Conservation (phyloP, 176 grass and related monocot genomes). For the Carex myosuroides region DNA sequence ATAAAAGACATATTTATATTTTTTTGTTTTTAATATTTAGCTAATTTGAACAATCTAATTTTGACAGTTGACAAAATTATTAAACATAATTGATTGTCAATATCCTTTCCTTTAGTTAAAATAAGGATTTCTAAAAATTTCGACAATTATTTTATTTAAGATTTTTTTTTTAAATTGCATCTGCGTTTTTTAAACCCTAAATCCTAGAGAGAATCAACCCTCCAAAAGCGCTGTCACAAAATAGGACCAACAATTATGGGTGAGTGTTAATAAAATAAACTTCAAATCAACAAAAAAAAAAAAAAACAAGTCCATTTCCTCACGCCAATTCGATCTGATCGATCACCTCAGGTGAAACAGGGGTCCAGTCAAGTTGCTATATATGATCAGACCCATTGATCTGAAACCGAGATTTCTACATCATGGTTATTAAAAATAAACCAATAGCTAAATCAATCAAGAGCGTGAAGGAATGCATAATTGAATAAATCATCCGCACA, state of each 20-base stretch:
- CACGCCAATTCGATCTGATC: neutral
- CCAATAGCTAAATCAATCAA: neutral
- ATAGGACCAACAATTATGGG: neutral
- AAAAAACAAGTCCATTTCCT: neutral
- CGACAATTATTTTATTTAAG: too few species aligned
- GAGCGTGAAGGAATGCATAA: neutral
- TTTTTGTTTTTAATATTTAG: too few species aligned
- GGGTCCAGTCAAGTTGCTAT: neutral
- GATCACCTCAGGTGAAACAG: neutral
- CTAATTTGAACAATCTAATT: too few species aligned
- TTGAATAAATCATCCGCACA: neutral
- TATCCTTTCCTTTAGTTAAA: too few species aligned
- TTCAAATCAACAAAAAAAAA: neutral
- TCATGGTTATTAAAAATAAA: neutral
- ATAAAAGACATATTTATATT: too few species aligned
- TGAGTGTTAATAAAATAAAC: neutral
- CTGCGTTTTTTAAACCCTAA: too few species aligned
- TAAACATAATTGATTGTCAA: too few species aligned
- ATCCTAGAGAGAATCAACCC: neutral
- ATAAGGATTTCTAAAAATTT: too few species aligned
- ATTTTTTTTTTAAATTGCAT: too few species aligned
- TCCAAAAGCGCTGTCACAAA: neutral
- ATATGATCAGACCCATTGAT: neutral
- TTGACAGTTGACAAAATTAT: too few species aligned
- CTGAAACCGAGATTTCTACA: neutral